Conservation (phyloP, 2,329 filamentous ascomycete genomes). For the Leptosphaerulina australis region DNA sequence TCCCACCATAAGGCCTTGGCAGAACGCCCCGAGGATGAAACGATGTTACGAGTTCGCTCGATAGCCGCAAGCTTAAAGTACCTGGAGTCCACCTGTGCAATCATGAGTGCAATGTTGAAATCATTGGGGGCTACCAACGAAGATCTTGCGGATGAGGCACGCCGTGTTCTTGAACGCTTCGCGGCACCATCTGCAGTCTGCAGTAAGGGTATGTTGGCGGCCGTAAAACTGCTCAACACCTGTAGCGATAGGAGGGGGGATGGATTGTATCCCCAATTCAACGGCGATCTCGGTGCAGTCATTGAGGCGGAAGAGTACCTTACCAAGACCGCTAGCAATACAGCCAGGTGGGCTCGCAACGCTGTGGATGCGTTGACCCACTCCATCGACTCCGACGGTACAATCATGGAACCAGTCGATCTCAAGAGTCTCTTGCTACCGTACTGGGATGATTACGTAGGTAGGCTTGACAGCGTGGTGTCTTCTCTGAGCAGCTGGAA, state of each 20-base stretch:
- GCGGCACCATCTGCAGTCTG: slow-evolving; percentile 21
- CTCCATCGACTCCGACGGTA: slow-evolving; percentile 14
- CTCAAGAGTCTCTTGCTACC: slow-evolving; percentile 9
- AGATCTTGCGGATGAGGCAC: slow-evolving; percentile 9
- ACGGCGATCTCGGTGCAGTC: slow-evolving; percentile 28
- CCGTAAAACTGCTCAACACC: slow-evolving; percentile 30
- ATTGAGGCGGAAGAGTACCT: slow-evolving; percentile 29
- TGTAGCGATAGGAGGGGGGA: slow-evolving; percentile 32
- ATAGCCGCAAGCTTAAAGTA: slow-evolving; percentile 32
- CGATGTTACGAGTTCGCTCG: slow-evolving; percentile 26
- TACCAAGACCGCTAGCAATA: slow-evolving; percentile 20
- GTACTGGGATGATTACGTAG: slow-evolving; percentile 14
- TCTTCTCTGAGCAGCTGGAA: slow-evolving; percentile 65
- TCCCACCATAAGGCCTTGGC: slow-evolving; percentile 23
- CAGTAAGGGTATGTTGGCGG: slow-evolving; percentile 26
- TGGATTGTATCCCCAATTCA: slow-evolving; percentile 37
- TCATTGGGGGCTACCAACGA: slow-evolving; percentile 11
- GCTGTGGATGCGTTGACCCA: slow-evolving; percentile 7
- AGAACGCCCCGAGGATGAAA: slow-evolving; percentile 35
- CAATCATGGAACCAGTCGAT: slow-evolving; percentile 5
- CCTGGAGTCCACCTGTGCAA: slow-evolving; percentile 28
- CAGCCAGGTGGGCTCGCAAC: slow-evolving; percentile 13
- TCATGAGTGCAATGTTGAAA: slow-evolving; percentile 22
- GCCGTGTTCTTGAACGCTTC: slow-evolving; percentile 51
- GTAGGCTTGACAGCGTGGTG: slow-evolving; percentile 13